Evolutionary conservation across 1,284 basidiomycete genomes (phyloP).

Genomic region (Volvariella surrecta): DNA sequence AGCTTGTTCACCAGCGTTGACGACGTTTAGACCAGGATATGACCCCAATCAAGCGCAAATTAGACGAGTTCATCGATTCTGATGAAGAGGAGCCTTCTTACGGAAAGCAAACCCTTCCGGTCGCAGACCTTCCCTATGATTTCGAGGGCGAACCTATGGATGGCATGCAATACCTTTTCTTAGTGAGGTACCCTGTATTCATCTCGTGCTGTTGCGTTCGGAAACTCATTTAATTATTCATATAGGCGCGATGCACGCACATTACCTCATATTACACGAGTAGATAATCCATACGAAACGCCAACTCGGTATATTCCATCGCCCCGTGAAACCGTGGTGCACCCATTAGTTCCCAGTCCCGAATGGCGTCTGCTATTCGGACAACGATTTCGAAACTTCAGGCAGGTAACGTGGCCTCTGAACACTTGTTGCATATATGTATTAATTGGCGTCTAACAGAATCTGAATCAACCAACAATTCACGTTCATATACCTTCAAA

Average conservation of each 20-base stretch:
- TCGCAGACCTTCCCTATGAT: conserved; percentile 59
- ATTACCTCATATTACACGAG: conserved; percentile 55
- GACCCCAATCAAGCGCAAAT: conserved; percentile 38
- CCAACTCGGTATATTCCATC: conserved; percentile 16
- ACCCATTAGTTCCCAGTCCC: conserved; percentile 43
- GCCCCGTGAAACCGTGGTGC: conserved; percentile 17
- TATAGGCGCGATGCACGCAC: conserved; percentile 56
- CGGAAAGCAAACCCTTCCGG: conserved; percentile 62
- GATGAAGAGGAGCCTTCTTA: conserved; percentile 42
- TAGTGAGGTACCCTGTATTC: conserved; percentile 49
- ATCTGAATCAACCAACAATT: conserved; percentile 53
- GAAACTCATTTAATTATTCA: conserved; percentile 5
- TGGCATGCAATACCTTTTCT: conserved; percentile 75
- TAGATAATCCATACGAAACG: conserved; percentile 54
- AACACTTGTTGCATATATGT: not conserved
- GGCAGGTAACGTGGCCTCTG: conserved; percentile 34
- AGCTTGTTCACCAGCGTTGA: no score
- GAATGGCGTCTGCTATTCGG: conserved; percentile 56
- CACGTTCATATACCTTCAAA: conserved; percentile 28
- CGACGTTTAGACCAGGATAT: conserved; percentile 10
- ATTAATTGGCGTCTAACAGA: conserved; percentile 31
- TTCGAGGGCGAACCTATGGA: conserved; percentile 61
- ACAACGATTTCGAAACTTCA: conserved; percentile 52
- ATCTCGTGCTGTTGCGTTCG: not conserved
- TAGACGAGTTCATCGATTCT: conserved; percentile 31